phyloP scores from a whole-genome alignment of 495 filamentous ascomycete genomes.

The Astrocystis sublimbata region DNA sequence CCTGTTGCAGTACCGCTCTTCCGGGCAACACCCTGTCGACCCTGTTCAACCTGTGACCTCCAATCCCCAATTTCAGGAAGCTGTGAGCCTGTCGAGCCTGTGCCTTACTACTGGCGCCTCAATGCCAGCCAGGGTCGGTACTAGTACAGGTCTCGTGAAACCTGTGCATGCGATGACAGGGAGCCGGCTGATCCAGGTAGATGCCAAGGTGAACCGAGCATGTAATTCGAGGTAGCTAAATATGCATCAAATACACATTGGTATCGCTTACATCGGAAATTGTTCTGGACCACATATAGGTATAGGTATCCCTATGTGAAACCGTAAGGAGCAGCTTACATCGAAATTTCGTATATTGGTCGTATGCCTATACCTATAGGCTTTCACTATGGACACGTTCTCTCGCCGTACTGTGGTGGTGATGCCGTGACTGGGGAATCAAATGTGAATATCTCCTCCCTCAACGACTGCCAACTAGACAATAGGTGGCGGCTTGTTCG shows the following conservation, averaged over 20 bases:
- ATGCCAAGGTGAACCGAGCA: too few relatives aligned
- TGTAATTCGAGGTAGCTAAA: constrained; percentile 4
- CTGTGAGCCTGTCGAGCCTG: background rate
- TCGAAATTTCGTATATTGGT: constrained; percentile 6
- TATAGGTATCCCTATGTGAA: too few relatives aligned
- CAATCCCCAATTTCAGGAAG: background rate
- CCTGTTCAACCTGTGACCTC: background rate
- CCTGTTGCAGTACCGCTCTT: too few relatives aligned
- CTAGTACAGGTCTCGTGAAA: constrained; percentile 5
- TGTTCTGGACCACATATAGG: background rate
- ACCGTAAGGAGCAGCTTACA: constrained; percentile 10
- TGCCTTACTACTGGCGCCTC: constrained; percentile 2
- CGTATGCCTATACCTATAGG: constrained; percentile 2
- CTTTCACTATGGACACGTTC: constrained; percentile 13
- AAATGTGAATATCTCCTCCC: background rate
- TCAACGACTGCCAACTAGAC: background rate
- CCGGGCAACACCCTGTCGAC: background rate
- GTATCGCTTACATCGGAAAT: background rate
- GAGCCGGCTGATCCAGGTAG: background rate
- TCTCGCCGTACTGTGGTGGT: background rate
- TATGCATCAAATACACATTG: background rate
- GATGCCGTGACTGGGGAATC: background rate
- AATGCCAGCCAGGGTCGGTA: background rate
- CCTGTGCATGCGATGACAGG: background rate
- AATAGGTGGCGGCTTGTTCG: background rate